These are phyloP conservation scores for Andrographis paniculata DNA, from an alignment of 305 asterid species.

Conservation along the genomic window DNA sequence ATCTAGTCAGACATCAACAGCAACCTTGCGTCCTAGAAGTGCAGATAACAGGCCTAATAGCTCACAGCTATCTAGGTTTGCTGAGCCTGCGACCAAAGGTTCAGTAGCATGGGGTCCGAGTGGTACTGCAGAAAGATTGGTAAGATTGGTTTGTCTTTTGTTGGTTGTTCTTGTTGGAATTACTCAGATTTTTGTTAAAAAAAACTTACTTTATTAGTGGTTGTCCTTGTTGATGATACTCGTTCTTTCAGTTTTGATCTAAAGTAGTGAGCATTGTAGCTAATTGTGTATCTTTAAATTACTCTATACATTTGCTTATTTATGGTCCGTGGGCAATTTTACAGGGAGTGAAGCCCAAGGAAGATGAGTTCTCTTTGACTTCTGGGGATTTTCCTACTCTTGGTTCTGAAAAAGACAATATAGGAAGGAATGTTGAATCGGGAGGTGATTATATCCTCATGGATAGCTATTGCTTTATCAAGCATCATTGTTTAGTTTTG, in stretches of 20 bases:
- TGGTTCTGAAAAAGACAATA: slow-evolving; percentile 58
- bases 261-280: background rate
- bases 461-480: slow-evolving; percentile 4
- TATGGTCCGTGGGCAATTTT: slow-evolving; percentile 19
- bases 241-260: slow-evolving; percentile 5
- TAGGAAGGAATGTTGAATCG: slow-evolving; percentile 43
- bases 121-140: slow-evolving; percentile 63
- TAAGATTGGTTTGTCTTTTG: slow-evolving; percentile 24
- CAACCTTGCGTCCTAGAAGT: slow-evolving; percentile 79
- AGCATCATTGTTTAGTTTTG: slow-evolving; percentile 10
- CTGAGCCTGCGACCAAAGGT: slow-evolving; percentile 62
- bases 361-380: slow-evolving; percentile 73
- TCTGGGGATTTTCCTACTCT: slow-evolving; percentile 97
- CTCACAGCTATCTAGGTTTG: slow-evolving; percentile 88
- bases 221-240: slow-evolving; percentile 12
- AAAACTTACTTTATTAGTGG: slow-evolving; percentile 3
- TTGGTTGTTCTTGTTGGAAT: background rate
- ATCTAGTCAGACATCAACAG: slow-evolving; percentile 59
- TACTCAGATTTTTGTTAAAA: background rate
- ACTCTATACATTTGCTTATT: too few relatives aligned
- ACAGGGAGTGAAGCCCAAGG: slow-evolving; percentile 69
- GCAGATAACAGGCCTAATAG: slow-evolving; percentile 92
- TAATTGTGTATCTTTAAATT: too few relatives aligned
- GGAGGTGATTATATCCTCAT: slow-evolving; percentile 43
- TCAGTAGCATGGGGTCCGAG: slow-evolving; percentile 53